Conservation (phyloP, 1,284 basidiomycete genomes). For the Hortiboletus rubellus region DNA sequence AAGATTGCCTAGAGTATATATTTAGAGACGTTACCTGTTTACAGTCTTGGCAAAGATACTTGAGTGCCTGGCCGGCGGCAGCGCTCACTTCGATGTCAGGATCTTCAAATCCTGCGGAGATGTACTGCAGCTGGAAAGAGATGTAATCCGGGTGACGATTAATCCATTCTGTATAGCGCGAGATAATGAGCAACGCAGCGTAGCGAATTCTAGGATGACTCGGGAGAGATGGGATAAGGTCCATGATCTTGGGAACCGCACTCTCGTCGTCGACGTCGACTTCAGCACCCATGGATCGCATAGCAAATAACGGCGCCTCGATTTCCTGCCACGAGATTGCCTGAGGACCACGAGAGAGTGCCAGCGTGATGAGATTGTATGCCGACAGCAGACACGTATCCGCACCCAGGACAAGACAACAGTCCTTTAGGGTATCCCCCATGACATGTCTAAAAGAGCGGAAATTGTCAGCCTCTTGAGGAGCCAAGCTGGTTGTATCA, state of each 20-base stretch:
- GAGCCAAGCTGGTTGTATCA: conserved; percentile 63
- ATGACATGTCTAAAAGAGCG: conserved; percentile 95
- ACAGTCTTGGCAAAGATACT: conserved; percentile 97
- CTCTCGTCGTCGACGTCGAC: conserved; percentile 83
- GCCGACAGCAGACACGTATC: conserved; percentile 82
- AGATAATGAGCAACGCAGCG: conserved; percentile 92
- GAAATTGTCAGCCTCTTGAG: conserved; percentile 93
- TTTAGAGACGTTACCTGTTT: conserved; percentile 54
- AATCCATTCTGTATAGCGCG: conserved; percentile 97
- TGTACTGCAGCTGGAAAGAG: conserved; percentile 83
- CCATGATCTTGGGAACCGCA: conserved; percentile 93
- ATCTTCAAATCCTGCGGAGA: conserved; percentile 89
- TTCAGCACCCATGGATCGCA: conserved; percentile 98
- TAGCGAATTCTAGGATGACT: conserved; percentile 92
- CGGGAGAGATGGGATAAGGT: conserved; percentile 89
- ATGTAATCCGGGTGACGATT: conserved; percentile 89
- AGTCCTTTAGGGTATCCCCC: conserved; percentile 99
- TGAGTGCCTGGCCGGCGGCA: conserved; percentile 95
- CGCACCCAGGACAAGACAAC: conserved; percentile 91
- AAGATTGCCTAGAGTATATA: not conserved
- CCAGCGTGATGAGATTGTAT: conserved; percentile 78
- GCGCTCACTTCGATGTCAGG: conserved; percentile 81
- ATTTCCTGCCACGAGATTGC: conserved; percentile 90
- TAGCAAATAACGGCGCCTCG: conserved; percentile 96
- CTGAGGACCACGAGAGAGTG: conserved; percentile 58